These are phyloP conservation scores for Hymenoscyphus linearis DNA, from an alignment of 2,329 filamentous ascomycete genomes.

Conservation along the genomic window DNA sequence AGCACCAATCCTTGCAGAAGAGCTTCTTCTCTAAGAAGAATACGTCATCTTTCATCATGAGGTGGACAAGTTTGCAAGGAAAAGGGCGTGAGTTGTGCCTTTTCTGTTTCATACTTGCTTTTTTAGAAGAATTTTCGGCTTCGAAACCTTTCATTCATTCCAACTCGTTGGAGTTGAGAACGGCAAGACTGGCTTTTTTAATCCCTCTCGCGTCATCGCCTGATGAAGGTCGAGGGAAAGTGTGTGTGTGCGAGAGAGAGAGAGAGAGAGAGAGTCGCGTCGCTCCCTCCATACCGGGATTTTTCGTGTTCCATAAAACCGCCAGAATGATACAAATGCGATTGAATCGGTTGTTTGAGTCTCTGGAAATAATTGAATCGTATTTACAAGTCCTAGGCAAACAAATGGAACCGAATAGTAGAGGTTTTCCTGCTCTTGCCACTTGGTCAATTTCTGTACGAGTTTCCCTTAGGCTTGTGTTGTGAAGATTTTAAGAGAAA, in stretches of 20 bases:
- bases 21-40: neutral
- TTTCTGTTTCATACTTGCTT: slow-evolving; percentile 7
- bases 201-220: slow-evolving; percentile 1
- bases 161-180: neutral
- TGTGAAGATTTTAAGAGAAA: too few species aligned
- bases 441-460: too few species aligned
- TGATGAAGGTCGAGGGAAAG: neutral
- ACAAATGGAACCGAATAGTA: too few species aligned
- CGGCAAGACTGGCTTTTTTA: slow-evolving; percentile 10
- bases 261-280: neutral
- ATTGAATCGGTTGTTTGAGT: too few species aligned
- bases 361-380: too few species aligned
- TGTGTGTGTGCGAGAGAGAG: too few species aligned
- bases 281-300: neutral
- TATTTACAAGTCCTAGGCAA: too few species aligned
- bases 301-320: neutral
- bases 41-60: neutral
- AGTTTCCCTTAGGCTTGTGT: too few species aligned
- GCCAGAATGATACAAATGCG: too few species aligned
- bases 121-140: slow-evolving; percentile 8
- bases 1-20: neutral
- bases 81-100: neutral
- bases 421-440: too few species aligned
- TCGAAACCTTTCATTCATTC: slow-evolving; percentile 6
- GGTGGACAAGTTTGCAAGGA: neutral